Conservation (phyloP, 2,329 filamentous ascomycete genomes). For the Stachybotrys elegans region DNA sequence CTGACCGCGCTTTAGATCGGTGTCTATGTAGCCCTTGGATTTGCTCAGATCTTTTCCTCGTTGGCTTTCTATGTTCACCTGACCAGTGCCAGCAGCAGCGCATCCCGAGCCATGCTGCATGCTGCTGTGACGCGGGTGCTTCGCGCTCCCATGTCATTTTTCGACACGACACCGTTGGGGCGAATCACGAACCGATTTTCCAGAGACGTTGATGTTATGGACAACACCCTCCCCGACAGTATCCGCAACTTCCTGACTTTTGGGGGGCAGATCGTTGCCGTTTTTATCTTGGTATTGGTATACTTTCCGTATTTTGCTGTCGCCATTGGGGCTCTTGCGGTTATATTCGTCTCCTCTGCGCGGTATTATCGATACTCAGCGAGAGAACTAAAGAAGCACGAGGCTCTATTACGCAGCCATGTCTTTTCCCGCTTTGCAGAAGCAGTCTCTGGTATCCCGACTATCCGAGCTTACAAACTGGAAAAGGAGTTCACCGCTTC, state of each 20-base stretch:
- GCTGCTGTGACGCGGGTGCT: not conserved
- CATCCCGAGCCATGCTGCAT: not conserved
- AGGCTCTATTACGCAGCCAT: conserved; percentile 74
- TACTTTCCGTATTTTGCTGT: conserved; percentile 81
- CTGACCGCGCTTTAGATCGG: not conserved
- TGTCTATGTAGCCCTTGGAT: not conserved
- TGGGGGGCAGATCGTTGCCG: conserved; percentile 69
- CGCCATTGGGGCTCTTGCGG: conserved; percentile 54
- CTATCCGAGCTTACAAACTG: conserved; percentile 81
- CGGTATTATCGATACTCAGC: conserved; percentile 85
- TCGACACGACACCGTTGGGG: conserved; percentile 82
- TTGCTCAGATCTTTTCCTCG: not conserved
- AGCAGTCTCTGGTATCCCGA: conserved; percentile 73
- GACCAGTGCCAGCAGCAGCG: not conserved
- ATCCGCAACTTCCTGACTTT: conserved; percentile 88
- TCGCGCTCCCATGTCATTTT: not conserved
- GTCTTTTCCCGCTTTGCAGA: conserved; percentile 88
- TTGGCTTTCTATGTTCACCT: not conserved
- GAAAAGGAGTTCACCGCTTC: conserved; percentile 67
- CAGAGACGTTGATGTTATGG: conserved; percentile 90
- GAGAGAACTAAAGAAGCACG: conserved; percentile 86
- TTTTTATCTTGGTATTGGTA: conserved; percentile 81
- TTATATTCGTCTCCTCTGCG: conserved; percentile 74
- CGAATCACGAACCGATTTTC: conserved; percentile 94
- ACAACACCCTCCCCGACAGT: conserved; percentile 79